These are phyloP conservation scores for Sporobolomyces phaffii DNA, from an alignment of 768 basidiomycete species.

Conservation along the genomic window DNA sequence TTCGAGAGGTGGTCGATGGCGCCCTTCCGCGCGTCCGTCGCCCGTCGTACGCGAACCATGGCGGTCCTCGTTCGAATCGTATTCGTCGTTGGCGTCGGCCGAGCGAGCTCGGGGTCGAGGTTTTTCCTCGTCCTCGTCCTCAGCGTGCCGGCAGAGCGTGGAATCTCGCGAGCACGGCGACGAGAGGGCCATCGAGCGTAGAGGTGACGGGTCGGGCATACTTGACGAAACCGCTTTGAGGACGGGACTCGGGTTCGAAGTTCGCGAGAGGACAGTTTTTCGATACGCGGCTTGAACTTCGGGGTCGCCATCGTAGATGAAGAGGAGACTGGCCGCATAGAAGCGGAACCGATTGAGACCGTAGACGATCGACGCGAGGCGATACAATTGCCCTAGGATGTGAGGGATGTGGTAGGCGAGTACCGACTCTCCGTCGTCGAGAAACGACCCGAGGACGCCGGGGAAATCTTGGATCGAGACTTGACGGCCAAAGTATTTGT, in stretches of 20 bases:
- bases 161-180: no score
- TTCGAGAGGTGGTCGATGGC: not conserved
- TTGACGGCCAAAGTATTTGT: constrained; percentile 94
- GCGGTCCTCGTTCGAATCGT: constrained; percentile 31
- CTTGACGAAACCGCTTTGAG: constrained; percentile 22
- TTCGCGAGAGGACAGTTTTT: constrained; percentile 25
- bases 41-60: not conserved
- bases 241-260: constrained; percentile 5
- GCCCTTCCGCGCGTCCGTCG: not conserved
- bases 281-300: constrained; percentile 65
- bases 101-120: constrained; percentile 23
- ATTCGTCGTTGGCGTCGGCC: constrained; percentile 34
- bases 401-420: constrained; percentile 87
- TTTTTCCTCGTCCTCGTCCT: not conserved
- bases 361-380: constrained; percentile 83
- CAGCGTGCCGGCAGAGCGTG: not conserved
- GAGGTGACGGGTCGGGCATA: constrained; percentile 14
- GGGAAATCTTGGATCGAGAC: constrained; percentile 79
- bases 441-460: constrained; percentile 70
- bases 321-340: constrained; percentile 91
- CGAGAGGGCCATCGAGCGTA: constrained; percentile 11
- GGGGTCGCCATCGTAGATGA: constrained; percentile 94
- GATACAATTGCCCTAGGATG: constrained; percentile 83
- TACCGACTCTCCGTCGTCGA: constrained; percentile 73
- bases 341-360: constrained; percentile 92